Evolutionary conservation across 106 monocot genomes (phyloP).

Genomic region (Dioscorea zingiberensis): DNA sequence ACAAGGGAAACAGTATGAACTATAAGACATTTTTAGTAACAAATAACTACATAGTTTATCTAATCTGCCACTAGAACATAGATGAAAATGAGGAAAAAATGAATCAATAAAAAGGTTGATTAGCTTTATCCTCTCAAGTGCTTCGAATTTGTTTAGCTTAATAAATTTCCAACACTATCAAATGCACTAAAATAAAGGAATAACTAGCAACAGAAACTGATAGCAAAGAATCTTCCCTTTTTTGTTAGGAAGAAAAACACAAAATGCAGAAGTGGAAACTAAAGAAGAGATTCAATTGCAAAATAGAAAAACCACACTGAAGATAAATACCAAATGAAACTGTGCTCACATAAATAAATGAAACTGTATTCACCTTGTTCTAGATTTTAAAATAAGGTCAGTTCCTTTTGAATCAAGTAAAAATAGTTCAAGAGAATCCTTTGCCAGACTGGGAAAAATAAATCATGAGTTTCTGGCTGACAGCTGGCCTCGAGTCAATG

Average conservation of each 20-base stretch:
- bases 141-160: too few relatives aligned
- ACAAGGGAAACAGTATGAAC: too few relatives aligned
- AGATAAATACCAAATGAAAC: too few relatives aligned
- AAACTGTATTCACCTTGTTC: constrained; percentile 52
- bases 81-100: not conserved
- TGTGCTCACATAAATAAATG: not conserved
- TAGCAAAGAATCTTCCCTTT: not conserved
- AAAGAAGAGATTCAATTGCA: too few relatives aligned
- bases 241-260: too few relatives aligned
- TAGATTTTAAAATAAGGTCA: constrained; percentile 54
- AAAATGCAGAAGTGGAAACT: too few relatives aligned
- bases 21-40: too few relatives aligned
- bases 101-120: not conserved
- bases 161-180: not conserved
- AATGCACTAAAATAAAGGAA: not conserved
- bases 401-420: constrained; percentile 43
- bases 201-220: not conserved
- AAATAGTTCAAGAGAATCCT: constrained; percentile 64
- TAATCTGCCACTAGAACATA: not conserved
- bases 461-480: constrained; percentile 28
- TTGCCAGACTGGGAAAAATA: constrained; percentile 55
- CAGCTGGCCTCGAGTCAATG: not conserved
- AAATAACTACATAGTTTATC: not conserved
- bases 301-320: too few relatives aligned
- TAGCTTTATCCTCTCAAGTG: too few relatives aligned